These are phyloP conservation scores for Zygosaccharomyces pseudobailii DNA, from an alignment of 1,139 yeast genomes.

Conservation along the genomic window DNA sequence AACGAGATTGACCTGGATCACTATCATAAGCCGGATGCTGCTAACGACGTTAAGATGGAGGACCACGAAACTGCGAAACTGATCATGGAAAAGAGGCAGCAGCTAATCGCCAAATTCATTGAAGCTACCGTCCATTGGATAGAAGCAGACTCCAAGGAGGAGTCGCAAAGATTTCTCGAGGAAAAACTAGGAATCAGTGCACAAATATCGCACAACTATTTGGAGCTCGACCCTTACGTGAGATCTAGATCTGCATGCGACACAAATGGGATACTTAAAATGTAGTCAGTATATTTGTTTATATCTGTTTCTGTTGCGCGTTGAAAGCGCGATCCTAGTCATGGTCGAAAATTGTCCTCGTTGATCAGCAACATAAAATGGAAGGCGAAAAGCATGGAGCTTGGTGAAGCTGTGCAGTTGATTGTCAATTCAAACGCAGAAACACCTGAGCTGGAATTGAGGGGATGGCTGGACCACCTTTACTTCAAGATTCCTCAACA, in stretches of 20 bases:
- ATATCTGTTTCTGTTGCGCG: neutral
- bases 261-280: conserved; percentile 44
- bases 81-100: conserved; percentile 44
- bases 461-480: conserved; percentile 14
- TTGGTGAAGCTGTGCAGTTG: conserved; percentile 8
- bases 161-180: conserved; percentile 40
- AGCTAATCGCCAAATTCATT: conserved; percentile 46
- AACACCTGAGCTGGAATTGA: conserved; percentile 14
- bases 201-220: conserved; percentile 52
- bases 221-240: conserved; percentile 62
- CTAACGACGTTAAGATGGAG: conserved; percentile 42
- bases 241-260: conserved; percentile 68
- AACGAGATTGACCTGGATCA: conserved; percentile 43
- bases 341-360: neutral
- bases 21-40: conserved; percentile 41
- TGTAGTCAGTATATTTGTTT: conserved; percentile 9
- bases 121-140: conserved; percentile 67
- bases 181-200: conserved; percentile 49
- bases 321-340: neutral
- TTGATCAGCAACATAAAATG: neutral
- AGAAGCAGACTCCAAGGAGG: conserved; percentile 44
- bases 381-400: neutral
- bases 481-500: conserved; percentile 14
- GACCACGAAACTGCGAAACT: conserved; percentile 43
- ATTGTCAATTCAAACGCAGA: conserved; percentile 5